Percentiles rank a stretch among this genome's conserved stretches.
Evolutionary conservation across 352 stramenopile genomes (phyloP).

Genomic region (Phytopythium ostracodes): DNA sequence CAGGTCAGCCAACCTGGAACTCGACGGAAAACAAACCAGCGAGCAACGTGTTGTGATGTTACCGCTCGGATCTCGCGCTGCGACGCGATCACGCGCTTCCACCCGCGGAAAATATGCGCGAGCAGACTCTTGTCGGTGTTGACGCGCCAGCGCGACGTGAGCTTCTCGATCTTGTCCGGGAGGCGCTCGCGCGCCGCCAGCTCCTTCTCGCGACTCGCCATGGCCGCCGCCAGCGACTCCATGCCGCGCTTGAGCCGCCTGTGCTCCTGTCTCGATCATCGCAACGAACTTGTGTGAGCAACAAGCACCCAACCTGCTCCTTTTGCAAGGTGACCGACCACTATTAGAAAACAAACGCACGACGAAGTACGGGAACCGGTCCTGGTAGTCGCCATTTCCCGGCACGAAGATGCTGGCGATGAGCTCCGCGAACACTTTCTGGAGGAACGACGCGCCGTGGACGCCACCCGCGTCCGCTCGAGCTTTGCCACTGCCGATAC

Average conservation of each 20-base stretch:
- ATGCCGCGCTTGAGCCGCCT: slow-evolving; percentile 48
- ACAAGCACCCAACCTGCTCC: no score
- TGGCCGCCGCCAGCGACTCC: slow-evolving; percentile 39
- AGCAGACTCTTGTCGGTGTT: slow-evolving; percentile 17
- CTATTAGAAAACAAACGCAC: slow-evolving; percentile 22
- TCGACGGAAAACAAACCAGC: no score
- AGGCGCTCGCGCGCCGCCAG: slow-evolving; percentile 38
- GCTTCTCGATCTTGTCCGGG: slow-evolving; percentile 34
- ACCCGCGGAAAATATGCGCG: slow-evolving; percentile 44
- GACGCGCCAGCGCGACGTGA: slow-evolving; percentile 19
- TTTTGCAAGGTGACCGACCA: no score
- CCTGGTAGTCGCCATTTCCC: slow-evolving; percentile 20
- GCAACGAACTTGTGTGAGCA: background rate
- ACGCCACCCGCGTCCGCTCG: background rate
- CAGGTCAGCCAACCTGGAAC: background rate
- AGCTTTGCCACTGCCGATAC: slow-evolving; percentile 2
- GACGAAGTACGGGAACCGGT: slow-evolving; percentile 57
- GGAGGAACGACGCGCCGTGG: slow-evolving; percentile 32
- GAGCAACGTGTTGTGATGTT: background rate
- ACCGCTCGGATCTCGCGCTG: slow-evolving; percentile 46
- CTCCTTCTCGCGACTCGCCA: slow-evolving; percentile 47
- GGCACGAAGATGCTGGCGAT: slow-evolving; percentile 52
- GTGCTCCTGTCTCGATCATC: slow-evolving; percentile 35
- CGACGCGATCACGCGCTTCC: slow-evolving; percentile 27
- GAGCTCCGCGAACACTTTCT: slow-evolving; percentile 48